Evolutionary conservation across 768 basidiomycete species (phyloP), one percentile per base, ranked within the genome.

Genomic region (Strobilomyces dryophilus): DNA sequence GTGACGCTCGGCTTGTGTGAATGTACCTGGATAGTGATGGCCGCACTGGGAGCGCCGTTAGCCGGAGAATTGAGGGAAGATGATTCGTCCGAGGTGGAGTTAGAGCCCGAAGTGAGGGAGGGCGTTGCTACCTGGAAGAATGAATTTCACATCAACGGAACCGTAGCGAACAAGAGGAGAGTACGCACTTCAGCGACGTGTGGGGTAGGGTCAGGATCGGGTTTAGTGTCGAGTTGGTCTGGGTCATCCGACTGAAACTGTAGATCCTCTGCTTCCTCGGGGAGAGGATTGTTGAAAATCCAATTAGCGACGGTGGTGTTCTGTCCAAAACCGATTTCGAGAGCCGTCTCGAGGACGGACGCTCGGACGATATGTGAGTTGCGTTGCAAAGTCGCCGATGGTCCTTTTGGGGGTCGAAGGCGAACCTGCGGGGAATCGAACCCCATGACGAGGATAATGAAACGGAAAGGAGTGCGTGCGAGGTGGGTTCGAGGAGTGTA

Each of bases 281-380:
- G 72, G 26, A 80, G 58, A 1, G 82, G 70, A 43, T 84, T 81
- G 53, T 79, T 82, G 66, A 88, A 88, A 64, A 89, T 86, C 83
- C 87, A 87, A 55, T 83, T 73, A 6, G 84, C 78, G 18, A 89
- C 80, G 26, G 80, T 74, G 17, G 76, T 73, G 55, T 79, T 86
- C 32, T 69, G 76, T 31, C 79, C 78, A 18, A 89, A 64, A 4
- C 87, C 87, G 12, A 89, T 77, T 63, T 86, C 73, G 36, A 89
- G 74, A 8, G 87, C 87, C 8, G 77, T 84, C 61, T 89, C 85
- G 37, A 89, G 78, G 21, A 89, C 86, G 15, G 86, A 88, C 1
- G 87, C 86, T 15, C 87, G 79, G 18, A 89, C 73, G 14, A 78
- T 66, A 66, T 74, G 79, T 1, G 85, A 85, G 61, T 82, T 74